A percentile compares a stretch with the other conserved stretches of the same genome.
Conservation (phyloP, 2,329 filamentous ascomycete species). For the Arachnomyces sp. region DNA sequence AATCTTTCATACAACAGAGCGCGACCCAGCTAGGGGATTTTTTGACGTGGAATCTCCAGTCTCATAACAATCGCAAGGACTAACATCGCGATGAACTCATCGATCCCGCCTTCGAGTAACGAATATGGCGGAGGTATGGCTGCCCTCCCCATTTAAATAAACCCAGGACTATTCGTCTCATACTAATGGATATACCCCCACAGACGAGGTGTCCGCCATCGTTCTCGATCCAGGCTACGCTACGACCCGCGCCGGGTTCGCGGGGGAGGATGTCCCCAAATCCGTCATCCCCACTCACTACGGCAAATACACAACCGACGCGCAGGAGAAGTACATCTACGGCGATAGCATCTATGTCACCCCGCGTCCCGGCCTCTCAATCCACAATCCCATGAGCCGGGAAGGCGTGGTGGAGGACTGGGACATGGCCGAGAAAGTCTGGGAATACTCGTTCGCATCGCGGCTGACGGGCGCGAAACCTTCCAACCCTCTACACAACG, state of each 20-base stretch:
- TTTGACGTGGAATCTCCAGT: too few species aligned
- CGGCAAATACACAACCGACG: slow-evolving; percentile 50
- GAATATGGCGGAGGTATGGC: slow-evolving; percentile 44
- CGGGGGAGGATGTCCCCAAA: slow-evolving; percentile 95
- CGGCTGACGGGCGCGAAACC: slow-evolving; percentile 71
- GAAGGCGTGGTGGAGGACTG: slow-evolving; percentile 93
- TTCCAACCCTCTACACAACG: slow-evolving; percentile 63
- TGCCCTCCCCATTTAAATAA: slow-evolving; percentile 10
- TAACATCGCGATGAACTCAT: slow-evolving; percentile 30
- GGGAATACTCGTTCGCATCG: slow-evolving; percentile 87
- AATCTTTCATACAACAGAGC: too few species aligned
- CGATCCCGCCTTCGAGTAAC: slow-evolving; percentile 37
- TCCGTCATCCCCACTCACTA: slow-evolving; percentile 88
- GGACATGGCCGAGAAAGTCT: slow-evolving; percentile 81
- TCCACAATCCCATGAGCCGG: slow-evolving; percentile 83
- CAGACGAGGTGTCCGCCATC: slow-evolving; percentile 95
- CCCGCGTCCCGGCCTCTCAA: slow-evolving; percentile 65
- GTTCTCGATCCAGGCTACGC: slow-evolving; percentile 93
- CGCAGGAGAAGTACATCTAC: slow-evolving; percentile 56
- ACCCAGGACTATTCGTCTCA: not conserved
- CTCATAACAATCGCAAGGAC: too few species aligned
- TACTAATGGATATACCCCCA: not conserved
- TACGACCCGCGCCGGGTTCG: slow-evolving; percentile 86
- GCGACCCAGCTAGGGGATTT: too few species aligned
- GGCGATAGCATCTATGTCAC: slow-evolving; percentile 85